Conservation (phyloP, 352 stramenopile genomes). For the Globisporangium echinulatum region DNA sequence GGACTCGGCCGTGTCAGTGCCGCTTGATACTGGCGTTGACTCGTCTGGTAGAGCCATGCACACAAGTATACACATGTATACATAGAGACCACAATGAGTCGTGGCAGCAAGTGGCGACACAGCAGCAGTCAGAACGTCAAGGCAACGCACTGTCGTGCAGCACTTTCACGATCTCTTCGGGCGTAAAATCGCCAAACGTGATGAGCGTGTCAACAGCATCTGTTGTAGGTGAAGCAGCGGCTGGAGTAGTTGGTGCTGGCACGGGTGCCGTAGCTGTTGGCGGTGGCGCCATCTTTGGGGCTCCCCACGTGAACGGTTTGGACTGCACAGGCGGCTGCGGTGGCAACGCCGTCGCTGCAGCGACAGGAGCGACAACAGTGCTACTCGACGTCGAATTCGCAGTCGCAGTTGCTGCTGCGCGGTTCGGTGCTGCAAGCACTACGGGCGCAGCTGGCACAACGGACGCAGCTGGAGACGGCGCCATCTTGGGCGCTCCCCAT, state of each 20-base stretch:
- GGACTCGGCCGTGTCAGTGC: conserved; percentile 4
- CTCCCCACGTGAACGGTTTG: no score
- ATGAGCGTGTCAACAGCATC: conserved; percentile 22
- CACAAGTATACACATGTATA: conserved; percentile 13
- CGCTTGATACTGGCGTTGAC: conserved; percentile 4
- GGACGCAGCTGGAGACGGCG: neutral
- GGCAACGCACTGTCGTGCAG: conserved; percentile 37
- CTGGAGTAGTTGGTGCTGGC: neutral
- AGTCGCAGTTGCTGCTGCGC: no score
- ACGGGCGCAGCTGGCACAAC: neutral
- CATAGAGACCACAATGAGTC: no score
- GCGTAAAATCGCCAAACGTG: conserved; percentile 76
- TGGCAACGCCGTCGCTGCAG: no score
- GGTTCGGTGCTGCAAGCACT: no score
- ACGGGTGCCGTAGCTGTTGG: neutral
- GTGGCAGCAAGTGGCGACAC: neutral
- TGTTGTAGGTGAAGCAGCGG: neutral
- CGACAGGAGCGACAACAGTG: no score
- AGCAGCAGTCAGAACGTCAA: neutral
- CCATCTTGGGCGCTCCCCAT: conserved; percentile 5
- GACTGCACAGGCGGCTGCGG: no score
- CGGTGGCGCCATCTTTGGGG: no score
- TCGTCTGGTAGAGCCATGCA: no score
- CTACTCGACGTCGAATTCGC: no score
- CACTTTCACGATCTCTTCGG: conserved; percentile 50